Percentiles rank a stretch among this genome's conserved stretches.
Conservation (phyloP, 306 rosid species). For the peach (Prunus persica) region DNA sequence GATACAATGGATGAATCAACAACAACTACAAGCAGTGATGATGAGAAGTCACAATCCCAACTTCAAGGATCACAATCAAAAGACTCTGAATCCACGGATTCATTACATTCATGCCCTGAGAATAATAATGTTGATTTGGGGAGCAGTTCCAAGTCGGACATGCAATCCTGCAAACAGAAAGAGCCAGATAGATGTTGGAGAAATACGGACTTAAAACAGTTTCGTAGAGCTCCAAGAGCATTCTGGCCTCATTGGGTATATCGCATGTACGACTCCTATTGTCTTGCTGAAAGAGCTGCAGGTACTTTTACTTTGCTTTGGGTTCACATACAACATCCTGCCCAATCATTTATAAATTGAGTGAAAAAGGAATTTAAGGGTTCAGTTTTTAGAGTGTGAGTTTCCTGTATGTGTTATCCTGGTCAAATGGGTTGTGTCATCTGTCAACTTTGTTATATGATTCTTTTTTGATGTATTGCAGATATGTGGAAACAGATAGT, state of each 20-base stretch:
- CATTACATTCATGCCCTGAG: slow-evolving; percentile 38
- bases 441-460: neutral
- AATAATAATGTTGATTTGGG: slow-evolving; percentile 39
- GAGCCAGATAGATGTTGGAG: slow-evolving; percentile 30
- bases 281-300: slow-evolving; percentile 79
- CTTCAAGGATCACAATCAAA: slow-evolving; percentile 31
- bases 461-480: slow-evolving; percentile 29
- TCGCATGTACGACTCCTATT: slow-evolving; percentile 84
- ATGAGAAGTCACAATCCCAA: slow-evolving; percentile 51
- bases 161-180: slow-evolving; percentile 39
- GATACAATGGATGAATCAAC: slow-evolving; percentile 46
- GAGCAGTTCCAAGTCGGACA: slow-evolving; percentile 47
- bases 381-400: neutral
- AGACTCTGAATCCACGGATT: slow-evolving; percentile 39
- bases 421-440: neutral
- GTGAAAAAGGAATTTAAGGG: neutral
- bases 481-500: slow-evolving; percentile 92
- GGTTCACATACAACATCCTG: slow-evolving; percentile 3
- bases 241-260: slow-evolving; percentile 90
- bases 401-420: neutral
- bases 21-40: slow-evolving; percentile 37
- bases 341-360: neutral
- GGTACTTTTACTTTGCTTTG: slow-evolving; percentile 49
- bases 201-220: slow-evolving; percentile 26
- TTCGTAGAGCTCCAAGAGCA: slow-evolving; percentile 60